These are phyloP conservation scores for Myrica gale DNA, from an alignment of 306 rosid genomes.

Conservation along the genomic window DNA sequence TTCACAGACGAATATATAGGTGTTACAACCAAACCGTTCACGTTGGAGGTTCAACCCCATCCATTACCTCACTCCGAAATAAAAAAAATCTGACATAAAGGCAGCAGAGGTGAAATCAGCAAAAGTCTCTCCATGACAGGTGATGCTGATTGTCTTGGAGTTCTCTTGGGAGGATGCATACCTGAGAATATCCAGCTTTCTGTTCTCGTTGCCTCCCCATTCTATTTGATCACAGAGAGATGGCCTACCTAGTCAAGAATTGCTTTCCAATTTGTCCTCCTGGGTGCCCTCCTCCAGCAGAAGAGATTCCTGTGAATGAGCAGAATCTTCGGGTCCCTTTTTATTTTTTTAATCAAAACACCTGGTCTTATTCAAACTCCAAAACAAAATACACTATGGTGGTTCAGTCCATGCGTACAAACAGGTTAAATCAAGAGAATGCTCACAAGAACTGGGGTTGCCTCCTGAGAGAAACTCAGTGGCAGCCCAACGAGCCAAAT, in stretches of 20 bases:
- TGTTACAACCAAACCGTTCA: background rate
- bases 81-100: background rate
- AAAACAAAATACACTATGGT: no score
- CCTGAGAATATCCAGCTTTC: background rate
- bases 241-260: background rate
- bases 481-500: no score
- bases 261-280: background rate
- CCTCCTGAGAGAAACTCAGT: no score
- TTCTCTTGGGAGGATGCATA: slow-evolving; percentile 7
- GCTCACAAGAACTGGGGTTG: no score
- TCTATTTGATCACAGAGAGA: background rate
- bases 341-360: no score
- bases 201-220: background rate
- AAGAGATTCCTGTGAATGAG: slow-evolving; percentile 13
- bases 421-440: no score
- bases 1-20: background rate
- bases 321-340: slow-evolving; percentile 15
- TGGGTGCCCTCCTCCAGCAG: background rate
- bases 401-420: no score
- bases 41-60: background rate
- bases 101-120: background rate
- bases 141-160: background rate
- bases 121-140: background rate
- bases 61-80: background rate
- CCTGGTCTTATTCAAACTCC: no score